These are phyloP conservation scores for Microbotryomycetes sp. DNA, from an alignment of 1,284 basidiomycete species.

Conservation along the genomic window DNA sequence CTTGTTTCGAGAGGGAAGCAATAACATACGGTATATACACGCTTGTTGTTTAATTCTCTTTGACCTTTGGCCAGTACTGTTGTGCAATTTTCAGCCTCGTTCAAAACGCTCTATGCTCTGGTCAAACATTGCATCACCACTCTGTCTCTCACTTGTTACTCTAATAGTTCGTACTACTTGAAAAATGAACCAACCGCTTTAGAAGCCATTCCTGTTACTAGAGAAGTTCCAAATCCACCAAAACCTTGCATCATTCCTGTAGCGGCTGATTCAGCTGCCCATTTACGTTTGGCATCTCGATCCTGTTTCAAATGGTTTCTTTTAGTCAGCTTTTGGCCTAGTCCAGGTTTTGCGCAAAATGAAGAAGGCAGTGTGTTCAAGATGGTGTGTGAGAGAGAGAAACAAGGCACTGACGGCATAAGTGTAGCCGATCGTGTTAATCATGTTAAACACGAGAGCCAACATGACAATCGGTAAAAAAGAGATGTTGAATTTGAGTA, in stretches of 20 bases:
- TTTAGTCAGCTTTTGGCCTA: not conserved
- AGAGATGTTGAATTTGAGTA: slow-evolving; percentile 61
- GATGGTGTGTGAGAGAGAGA: not conserved
- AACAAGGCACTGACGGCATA: slow-evolving; percentile 49
- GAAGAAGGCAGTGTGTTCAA: not conserved
- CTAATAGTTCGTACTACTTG: no score
- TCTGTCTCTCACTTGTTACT: no score
- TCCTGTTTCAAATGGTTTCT: no score
- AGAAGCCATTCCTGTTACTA: slow-evolving; percentile 31
- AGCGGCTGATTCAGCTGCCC: slow-evolving; percentile 37
- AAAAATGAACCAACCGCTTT: slow-evolving; percentile 24
- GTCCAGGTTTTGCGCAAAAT: not conserved
- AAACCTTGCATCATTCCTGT: slow-evolving; percentile 31
- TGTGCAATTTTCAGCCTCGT: no score
- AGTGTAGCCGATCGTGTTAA: slow-evolving; percentile 86
- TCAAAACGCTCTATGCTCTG: no score
- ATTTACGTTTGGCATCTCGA: slow-evolving; percentile 36
- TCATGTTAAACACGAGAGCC: slow-evolving; percentile 48
- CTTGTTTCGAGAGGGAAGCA: no score
- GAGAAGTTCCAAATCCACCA: slow-evolving; percentile 34
- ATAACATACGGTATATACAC: no score
- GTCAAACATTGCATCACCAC: no score
- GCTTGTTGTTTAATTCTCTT: no score
- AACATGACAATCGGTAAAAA: slow-evolving; percentile 37
- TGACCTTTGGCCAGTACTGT: no score